A percentile compares a stretch with the other conserved stretches of the same genome.
These are phyloP conservation scores for Voacanga thouarsii DNA, from an alignment of 257 asterid genomes.

Conservation along the genomic window DNA sequence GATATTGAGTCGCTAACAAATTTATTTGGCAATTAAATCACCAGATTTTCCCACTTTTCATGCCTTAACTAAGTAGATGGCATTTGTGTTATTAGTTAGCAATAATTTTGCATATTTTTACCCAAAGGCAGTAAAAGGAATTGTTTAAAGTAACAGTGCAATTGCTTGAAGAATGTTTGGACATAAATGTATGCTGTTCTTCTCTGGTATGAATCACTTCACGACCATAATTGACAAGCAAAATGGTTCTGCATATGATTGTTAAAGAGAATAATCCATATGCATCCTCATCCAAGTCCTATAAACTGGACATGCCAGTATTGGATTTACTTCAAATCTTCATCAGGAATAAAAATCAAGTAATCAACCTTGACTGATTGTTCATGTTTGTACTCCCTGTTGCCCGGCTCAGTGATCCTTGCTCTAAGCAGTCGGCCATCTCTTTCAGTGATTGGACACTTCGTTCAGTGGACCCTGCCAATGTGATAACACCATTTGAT, in stretches of 20 bases:
- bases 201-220: neutral
- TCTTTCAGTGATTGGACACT: slow-evolving; percentile 81
- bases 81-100: neutral
- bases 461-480: slow-evolving; percentile 95
- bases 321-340: neutral
- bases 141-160: neutral
- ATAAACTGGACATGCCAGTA: neutral
- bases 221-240: slow-evolving; percentile 4
- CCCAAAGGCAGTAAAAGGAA: neutral
- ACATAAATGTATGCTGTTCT: neutral
- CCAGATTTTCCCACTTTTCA: neutral
- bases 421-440: slow-evolving; percentile 95
- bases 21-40: neutral
- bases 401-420: slow-evolving; percentile 90
- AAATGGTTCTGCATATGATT: neutral
- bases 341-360: neutral
- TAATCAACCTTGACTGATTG: slow-evolving; percentile 79
- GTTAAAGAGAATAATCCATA: neutral
- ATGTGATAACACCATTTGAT: slow-evolving; percentile 92
- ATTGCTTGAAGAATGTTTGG: neutral
- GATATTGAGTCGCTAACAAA: neutral
- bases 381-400: slow-evolving; percentile 99
- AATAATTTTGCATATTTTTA: no score
- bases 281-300: neutral
- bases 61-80: neutral